Evolutionary conservation across 345 rosid species (phyloP).

Genomic region (Fremontodendron californicum): DNA sequence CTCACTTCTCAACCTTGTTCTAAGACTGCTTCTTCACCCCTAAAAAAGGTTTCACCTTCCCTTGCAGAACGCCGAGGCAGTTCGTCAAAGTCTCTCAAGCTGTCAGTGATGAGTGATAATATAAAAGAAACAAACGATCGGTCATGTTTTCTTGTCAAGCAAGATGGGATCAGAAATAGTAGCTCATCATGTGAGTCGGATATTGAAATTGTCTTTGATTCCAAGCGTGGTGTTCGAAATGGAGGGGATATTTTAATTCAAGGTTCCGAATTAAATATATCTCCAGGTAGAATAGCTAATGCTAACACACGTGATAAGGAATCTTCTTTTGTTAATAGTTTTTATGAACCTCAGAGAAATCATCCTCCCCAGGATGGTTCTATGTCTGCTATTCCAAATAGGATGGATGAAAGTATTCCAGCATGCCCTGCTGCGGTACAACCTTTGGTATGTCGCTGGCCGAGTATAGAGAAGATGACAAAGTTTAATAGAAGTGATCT

Average conservation of each 20-base stretch:
- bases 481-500: slow-evolving; percentile 39
- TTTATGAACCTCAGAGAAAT: slow-evolving; percentile 27
- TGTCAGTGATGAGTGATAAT: slow-evolving; percentile 55
- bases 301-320: slow-evolving; percentile 31
- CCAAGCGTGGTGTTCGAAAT: slow-evolving; percentile 37
- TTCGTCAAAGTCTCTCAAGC: slow-evolving; percentile 62
- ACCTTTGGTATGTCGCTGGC: slow-evolving; percentile 61
- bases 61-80: slow-evolving; percentile 90
- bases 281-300: slow-evolving; percentile 34
- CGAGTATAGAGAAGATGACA: slow-evolving; percentile 61
- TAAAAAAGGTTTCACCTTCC: slow-evolving; percentile 54
- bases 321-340: slow-evolving; percentile 25
- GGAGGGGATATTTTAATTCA: slow-evolving; percentile 27
- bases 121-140: slow-evolving; percentile 26
- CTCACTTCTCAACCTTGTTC: slow-evolving; percentile 30
- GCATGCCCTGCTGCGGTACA: slow-evolving; percentile 24
- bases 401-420: slow-evolving; percentile 22
- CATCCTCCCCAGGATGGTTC: slow-evolving; percentile 18
- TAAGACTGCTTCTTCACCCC: slow-evolving; percentile 29
- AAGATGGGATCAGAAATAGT: slow-evolving; percentile 27
- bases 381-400: slow-evolving; percentile 17
- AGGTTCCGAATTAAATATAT: slow-evolving; percentile 28
- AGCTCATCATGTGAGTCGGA: slow-evolving; percentile 39
- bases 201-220: slow-evolving; percentile 54
- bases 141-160: slow-evolving; percentile 24